Evolutionary conservation across 2,329 filamentous ascomycete genomes (phyloP), one percentile per base, ranked within the genome.

Genomic region (Curvularia hawaiiensis): DNA sequence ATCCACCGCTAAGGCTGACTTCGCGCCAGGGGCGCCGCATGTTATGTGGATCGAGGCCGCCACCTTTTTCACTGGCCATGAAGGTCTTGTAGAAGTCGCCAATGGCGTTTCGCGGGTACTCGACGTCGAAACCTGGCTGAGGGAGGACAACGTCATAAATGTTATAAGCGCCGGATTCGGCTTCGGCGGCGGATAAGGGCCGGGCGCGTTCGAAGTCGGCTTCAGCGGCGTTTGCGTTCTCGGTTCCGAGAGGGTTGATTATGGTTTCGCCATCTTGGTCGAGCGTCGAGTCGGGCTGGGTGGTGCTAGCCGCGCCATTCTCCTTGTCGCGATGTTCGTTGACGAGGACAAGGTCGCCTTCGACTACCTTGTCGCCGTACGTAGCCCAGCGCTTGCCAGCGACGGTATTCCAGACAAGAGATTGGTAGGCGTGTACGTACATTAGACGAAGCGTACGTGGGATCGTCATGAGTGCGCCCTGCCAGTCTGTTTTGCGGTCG

Each of bases 401-500:
- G 12, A 87, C 90, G 64, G 87, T 85, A 78, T 99, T 99, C 94
- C 94, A 99, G 9, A 99, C 88, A 38, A 92, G 85, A 6, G 91
- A 96, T 76, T 99, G 95, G 77, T 97, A 98, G 5, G 95, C 94
- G 75, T 99, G 95, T 16, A 97, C 88, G 73, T 98, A 99, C 90
- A 99, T 97, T 57, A 92, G 85, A 43, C 92, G 86, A 67, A 98
- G 82, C 48, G 90, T 91, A 18, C 93, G 85, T 24, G 90, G 90
- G 61, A 99, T 93, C 52, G 85, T 84, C 71, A 89, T 85, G 50
- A 99, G 78, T 0, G 95, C 92, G 24, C 93, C 93, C 58, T 91
- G 83, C 73, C 86, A 95, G 77, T 99, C 94, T 43, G 83, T 84
- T 39, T 78, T 78, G 22, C 82, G 81, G 51, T 76, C 70, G 39